Conservation (phyloP, 768 basidiomycete species). For the Pisolithus microcarpus region DNA sequence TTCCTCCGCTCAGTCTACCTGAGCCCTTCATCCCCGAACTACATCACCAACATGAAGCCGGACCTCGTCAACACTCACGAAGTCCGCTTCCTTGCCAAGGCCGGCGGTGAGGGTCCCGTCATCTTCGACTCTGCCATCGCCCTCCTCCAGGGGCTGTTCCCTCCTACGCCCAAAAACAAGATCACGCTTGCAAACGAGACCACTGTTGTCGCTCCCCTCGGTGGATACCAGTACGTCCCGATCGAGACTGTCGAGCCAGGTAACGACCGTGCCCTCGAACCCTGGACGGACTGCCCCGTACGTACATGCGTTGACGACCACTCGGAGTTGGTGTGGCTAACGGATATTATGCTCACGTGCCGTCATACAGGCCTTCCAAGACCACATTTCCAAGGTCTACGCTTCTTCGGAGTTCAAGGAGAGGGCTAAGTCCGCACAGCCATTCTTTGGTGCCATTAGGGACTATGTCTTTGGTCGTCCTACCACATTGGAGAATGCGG, state of each 20-base stretch:
- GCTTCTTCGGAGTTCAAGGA: constrained; percentile 60
- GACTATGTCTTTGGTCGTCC: constrained; percentile 70
- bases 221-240: constrained; percentile 83
- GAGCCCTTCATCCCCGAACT: constrained; percentile 56
- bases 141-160: constrained; percentile 79
- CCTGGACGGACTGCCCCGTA: constrained; percentile 63
- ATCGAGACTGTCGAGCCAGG: constrained; percentile 84
- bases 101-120: constrained; percentile 76
- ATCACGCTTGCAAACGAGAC: constrained; percentile 75
- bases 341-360: not conserved
- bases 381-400: constrained; percentile 56
- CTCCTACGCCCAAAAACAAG: constrained; percentile 66
- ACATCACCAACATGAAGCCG: constrained; percentile 55
- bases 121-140: constrained; percentile 85
- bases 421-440: constrained; percentile 44
- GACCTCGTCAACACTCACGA: constrained; percentile 70
- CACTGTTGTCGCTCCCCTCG: constrained; percentile 62
- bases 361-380: constrained; percentile 48
- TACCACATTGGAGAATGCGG: constrained; percentile 60
- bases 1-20: constrained; percentile 63
- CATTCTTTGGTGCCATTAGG: constrained; percentile 61
- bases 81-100: constrained; percentile 73
- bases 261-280: constrained; percentile 78
- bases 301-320: constrained; percentile 9
- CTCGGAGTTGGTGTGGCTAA: constrained; percentile 4